Evolutionary conservation across 176 grass and related monocot species (phyloP).

Genomic region (sorghum (Sorghum bicolor)): Sorghum_bicolor_NCBIv3 NC_012877.2:5274001-5274500

Average conservation of each 20-base stretch:
- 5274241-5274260: background rate
- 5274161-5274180: background rate
- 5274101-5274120: background rate
- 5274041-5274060: background rate
- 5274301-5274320: background rate
- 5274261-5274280: background rate
- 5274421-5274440: background rate
- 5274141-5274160: background rate
- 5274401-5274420: constrained; percentile 8
- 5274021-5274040: background rate
- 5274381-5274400: background rate
- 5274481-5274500: background rate
- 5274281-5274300: background rate
- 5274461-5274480: constrained; percentile 17
- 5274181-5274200: background rate
- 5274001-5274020: constrained; percentile 24
- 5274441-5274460: constrained; percentile 28
- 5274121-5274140: background rate
- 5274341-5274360: constrained; percentile 6
- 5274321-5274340: background rate
- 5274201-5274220: background rate
- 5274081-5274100: constrained; percentile 14
- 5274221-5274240: background rate
- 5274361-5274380: background rate
- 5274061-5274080: background rate